Evolutionary conservation across 257 asterid species (phyloP).

Genomic region (Nyctanthes arbortristis): DNA sequence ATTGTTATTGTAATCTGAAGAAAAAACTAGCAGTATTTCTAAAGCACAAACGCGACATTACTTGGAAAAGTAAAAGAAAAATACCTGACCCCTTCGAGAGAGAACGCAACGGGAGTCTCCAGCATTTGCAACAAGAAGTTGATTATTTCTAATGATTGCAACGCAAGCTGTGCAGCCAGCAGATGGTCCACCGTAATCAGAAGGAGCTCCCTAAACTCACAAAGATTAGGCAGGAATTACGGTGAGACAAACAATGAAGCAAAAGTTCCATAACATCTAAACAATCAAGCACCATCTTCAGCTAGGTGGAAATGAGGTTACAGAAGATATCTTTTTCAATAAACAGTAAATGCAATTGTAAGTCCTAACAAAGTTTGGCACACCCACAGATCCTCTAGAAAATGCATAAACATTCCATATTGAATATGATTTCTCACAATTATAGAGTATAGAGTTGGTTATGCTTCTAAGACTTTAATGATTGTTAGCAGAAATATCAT

Average conservation of each 20-base stretch:
- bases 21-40: not conserved
- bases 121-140: slow-evolving; percentile 84
- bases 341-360: slow-evolving; percentile 7
- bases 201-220: slow-evolving; percentile 51
- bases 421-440: slow-evolving; percentile 7
- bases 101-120: slow-evolving; percentile 94
- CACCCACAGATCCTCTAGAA: not conserved
- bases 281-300: slow-evolving; percentile 1
- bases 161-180: slow-evolving; percentile 92
- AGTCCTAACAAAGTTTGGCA: slow-evolving; percentile 8
- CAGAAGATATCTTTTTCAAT: slow-evolving; percentile 1
- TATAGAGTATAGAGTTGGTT: not conserved
- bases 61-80: slow-evolving; percentile 9
- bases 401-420: not conserved
- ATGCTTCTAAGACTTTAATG: not conserved
- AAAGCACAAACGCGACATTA: not conserved
- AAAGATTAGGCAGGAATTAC: slow-evolving; percentile 20
- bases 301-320: slow-evolving; percentile 9
- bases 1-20: not conserved
- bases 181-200: slow-evolving; percentile 68
- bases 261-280: slow-evolving; percentile 21
- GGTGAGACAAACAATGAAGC: slow-evolving; percentile 1
- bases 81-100: slow-evolving; percentile 79
- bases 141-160: slow-evolving; percentile 59
- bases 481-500: slow-evolving; percentile 11